These are phyloP conservation scores for Podosphaera leucotricha DNA, from an alignment of 2,329 filamentous ascomycete species.

Conservation along the genomic window DNA sequence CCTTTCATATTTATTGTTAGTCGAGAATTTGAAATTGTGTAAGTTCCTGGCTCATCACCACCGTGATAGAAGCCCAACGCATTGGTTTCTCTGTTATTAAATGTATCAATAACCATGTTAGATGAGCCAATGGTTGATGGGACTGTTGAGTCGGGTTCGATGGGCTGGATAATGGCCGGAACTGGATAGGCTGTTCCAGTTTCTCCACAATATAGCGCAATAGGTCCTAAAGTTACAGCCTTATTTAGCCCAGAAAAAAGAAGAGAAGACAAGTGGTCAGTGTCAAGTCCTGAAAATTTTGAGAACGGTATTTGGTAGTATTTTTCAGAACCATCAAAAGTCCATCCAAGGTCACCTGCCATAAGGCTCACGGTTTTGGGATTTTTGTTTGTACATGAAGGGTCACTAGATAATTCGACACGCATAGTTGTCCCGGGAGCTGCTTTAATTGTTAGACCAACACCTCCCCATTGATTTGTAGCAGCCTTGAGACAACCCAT, in stretches of 20 bases:
- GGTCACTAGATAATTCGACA: conserved; percentile 26
- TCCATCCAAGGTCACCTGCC: conserved; percentile 29
- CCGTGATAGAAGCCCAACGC: conserved; percentile 42
- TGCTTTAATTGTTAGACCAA: conserved; percentile 31
- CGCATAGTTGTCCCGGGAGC: conserved; percentile 25
- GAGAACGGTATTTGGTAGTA: conserved; percentile 34
- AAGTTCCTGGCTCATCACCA: conserved; percentile 31
- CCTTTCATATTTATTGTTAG: conserved; percentile 30
- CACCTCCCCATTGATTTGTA: conserved; percentile 26
- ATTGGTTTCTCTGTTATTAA: conserved; percentile 28
- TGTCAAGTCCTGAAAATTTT: conserved; percentile 26
- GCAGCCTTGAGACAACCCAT: conserved; percentile 27
- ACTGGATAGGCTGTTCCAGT: conserved; percentile 25
- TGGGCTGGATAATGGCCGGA: conserved; percentile 18
- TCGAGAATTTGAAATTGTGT: conserved; percentile 26
- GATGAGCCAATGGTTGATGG: conserved; percentile 25
- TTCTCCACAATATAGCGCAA: conserved; percentile 33
- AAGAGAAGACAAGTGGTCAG: conserved; percentile 26
- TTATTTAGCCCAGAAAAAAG: conserved; percentile 24
- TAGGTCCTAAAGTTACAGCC: conserved; percentile 28
- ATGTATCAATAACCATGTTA: conserved; percentile 35
- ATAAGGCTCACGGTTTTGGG: conserved; percentile 12
- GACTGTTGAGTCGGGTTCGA: conserved; percentile 23
- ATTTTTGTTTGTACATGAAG: conserved; percentile 18
- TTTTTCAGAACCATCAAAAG: conserved; percentile 33